phyloP scores from a whole-genome alignment of 306 rosid species.

The Quercus mongolica region DNA sequence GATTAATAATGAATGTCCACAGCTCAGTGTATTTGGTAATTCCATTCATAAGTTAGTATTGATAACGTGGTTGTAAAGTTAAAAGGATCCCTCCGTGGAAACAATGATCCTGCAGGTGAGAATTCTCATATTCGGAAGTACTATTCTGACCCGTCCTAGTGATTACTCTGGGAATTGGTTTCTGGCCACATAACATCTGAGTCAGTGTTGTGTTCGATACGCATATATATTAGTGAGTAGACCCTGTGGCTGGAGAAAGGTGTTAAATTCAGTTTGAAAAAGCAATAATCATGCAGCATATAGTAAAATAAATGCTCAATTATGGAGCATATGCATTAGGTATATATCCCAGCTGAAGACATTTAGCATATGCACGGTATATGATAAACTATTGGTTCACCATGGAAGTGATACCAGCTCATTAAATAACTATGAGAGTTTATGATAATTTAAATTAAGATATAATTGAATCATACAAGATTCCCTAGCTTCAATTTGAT shows the following conservation, averaged over 20 bases:
- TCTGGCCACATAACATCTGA: background rate
- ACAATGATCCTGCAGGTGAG: background rate
- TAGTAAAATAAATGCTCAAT: background rate
- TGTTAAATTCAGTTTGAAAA: background rate
- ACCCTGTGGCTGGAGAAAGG: background rate
- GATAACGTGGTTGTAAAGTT: background rate
- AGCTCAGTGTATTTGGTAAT: too few relatives aligned
- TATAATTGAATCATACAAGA: background rate
- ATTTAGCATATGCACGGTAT: background rate
- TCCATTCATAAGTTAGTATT: too few relatives aligned
- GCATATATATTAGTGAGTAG: background rate
- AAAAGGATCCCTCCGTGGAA: background rate
- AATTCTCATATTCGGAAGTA: background rate
- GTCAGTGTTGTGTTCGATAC: background rate
- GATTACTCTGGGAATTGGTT: background rate
- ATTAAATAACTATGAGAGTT: background rate
- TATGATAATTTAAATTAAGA: background rate
- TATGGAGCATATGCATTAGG: background rate
- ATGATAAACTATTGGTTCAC: background rate
- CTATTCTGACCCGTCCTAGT: background rate
- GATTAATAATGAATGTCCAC: background rate
- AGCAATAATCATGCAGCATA: background rate
- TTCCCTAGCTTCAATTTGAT: background rate
- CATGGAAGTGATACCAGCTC: background rate
- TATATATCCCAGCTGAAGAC: background rate